Percentiles rank a stretch among this genome's conserved stretches.
phyloP scores from a whole-genome alignment of 225 moss, liverwort and hornwort genomes.

The Physcomitrium patens region DNA sequence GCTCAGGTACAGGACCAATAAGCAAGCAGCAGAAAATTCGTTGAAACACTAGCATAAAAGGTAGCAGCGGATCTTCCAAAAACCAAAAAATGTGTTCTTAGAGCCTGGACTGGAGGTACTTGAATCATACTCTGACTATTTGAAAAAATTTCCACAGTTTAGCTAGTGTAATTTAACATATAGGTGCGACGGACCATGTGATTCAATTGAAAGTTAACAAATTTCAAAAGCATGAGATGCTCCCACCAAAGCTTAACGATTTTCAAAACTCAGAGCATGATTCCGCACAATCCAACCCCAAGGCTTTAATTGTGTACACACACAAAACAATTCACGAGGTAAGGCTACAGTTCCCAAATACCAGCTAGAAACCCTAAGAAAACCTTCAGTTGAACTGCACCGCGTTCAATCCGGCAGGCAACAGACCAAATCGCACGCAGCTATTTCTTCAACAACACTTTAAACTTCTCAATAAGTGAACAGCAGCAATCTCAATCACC shows the following conservation, averaged over 20 bases:
- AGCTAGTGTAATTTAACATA: background rate
- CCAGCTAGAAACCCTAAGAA: constrained; percentile 40
- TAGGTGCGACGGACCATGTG: background rate
- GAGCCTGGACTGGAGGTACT: background rate
- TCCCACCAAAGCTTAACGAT: background rate
- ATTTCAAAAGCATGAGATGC: background rate
- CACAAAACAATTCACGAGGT: background rate
- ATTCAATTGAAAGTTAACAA: constrained; percentile 15
- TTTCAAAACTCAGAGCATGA: background rate
- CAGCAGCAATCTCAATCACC: constrained; percentile 5
- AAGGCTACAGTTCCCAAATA: background rate
- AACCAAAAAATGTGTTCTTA: constrained; percentile 3
- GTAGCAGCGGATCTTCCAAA: background rate
- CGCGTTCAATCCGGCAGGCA: background rate
- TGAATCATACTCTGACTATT: background rate
- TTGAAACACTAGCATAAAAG: background rate
- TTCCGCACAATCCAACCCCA: background rate
- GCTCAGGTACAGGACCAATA: background rate
- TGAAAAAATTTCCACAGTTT: background rate
- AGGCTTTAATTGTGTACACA: background rate
- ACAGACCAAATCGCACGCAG: background rate
- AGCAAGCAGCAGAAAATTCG: too few relatives aligned
- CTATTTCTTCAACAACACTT: background rate
- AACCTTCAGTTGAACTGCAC: constrained; percentile 15
- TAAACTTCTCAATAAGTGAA: background rate